Evolutionary conservation across 176 grass and related monocot genomes (phyloP).

Genomic region (Puccinellia tenuiflora): DNA sequence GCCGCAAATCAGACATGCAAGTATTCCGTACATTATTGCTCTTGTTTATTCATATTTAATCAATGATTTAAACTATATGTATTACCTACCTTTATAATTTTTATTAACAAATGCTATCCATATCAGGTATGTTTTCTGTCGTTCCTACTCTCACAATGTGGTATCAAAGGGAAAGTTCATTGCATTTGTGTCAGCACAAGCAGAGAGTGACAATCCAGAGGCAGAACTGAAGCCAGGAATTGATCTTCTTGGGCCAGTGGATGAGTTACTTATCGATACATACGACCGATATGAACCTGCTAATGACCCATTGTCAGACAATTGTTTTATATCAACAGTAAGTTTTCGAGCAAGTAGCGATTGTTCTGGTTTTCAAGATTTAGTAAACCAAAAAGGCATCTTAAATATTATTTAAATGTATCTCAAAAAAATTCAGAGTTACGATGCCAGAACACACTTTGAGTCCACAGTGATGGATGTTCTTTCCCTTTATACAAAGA

Average conservation of each 20-base stretch:
- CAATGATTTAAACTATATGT: neutral
- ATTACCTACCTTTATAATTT: neutral
- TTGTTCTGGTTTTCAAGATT: neutral
- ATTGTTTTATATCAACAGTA: too few relatives aligned
- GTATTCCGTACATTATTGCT: conserved; percentile 4
- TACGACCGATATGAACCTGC: too few relatives aligned
- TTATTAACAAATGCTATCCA: neutral
- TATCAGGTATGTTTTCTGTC: conserved; percentile 86
- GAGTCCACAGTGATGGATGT: too few relatives aligned
- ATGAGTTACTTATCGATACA: too few relatives aligned
- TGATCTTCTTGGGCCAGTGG: too few relatives aligned
- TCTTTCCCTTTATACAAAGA: too few relatives aligned
- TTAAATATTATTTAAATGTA: neutral
- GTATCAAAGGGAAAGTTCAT: conserved; percentile 89
- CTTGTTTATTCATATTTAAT: neutral
- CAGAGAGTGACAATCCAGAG: conserved; percentile 70
- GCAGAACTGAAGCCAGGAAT: too few relatives aligned
- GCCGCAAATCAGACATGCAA: conserved; percentile 92
- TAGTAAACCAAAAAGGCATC: neutral
- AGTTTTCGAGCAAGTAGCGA: neutral
- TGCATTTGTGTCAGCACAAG: conserved; percentile 82
- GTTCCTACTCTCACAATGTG: conserved; percentile 88
- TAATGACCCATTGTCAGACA: too few relatives aligned
- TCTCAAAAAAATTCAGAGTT: conserved; percentile 47
- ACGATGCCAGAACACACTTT: too few relatives aligned